Base-by-base conservation (phyloP, 768 basidiomycete genomes). In the Lactarius sp. region DNA sequence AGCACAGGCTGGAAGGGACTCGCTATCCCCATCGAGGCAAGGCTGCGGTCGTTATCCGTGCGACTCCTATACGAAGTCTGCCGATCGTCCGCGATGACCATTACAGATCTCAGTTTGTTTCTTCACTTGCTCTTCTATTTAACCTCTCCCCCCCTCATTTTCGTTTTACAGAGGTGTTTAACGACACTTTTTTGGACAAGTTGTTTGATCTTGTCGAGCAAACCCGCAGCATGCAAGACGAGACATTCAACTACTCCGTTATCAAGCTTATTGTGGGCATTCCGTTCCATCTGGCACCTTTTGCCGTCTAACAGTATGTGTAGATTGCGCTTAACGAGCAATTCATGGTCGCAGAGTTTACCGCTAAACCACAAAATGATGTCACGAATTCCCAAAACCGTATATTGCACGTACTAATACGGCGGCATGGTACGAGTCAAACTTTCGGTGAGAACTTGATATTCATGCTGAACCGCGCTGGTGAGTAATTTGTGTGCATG, bases 371-470 rank as follows among this genome's bases (percentile, higher is more conserved):
- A 50, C 64, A 64, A 53, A 63, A 59, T 39, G 72, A 62, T 22
- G 52, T 69, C 67, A 55, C 70, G 58, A 59, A 50, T 66, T 71
- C 68, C 74, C 70, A 56, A 68, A 99, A 99, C 72, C 81, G 92
- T 27, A 87, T 99, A 2, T 74, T 98, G 56, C 80, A 84, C 22
- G 86, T 96, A 0, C 79, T 99, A 27, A 88, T 92, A 79, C 80
- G 88, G n/a, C 85, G 94, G 20, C 75, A 92, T 33, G 87, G 89
- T 4, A 85, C 84, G n/a, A 91, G 86, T 75, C 92, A 91, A 78
- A 97, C 97, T 0, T 97, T 99, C 71, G 94, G 95, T 4, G 95
- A 94, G 77, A 99, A 98, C 72, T 84, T 99, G 81, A 98, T 99
- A 61, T 99, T 98, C 75, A 99, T 99, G 90, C 78, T 99, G 51